Evolutionary conservation across 2,329 filamentous ascomycete species (phyloP).

Genomic region (Canariomyces notabilis): DNA sequence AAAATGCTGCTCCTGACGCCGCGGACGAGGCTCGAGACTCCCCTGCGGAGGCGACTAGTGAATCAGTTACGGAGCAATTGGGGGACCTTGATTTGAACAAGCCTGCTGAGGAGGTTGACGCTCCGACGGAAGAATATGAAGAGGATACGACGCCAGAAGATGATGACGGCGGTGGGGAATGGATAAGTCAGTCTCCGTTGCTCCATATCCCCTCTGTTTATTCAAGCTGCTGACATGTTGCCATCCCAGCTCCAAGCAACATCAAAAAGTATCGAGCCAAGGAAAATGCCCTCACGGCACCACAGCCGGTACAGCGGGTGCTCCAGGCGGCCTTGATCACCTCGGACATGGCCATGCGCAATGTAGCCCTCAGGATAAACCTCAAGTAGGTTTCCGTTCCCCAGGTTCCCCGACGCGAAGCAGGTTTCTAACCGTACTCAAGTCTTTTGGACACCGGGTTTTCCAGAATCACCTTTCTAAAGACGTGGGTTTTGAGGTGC

Average conservation of each 20-base stretch:
- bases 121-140: conserved; percentile 23
- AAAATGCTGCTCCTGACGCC: conserved; percentile 5
- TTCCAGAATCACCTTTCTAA: conserved; percentile 75
- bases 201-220: not conserved
- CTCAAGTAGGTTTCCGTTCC: conserved; percentile 40
- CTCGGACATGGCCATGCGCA: conserved; percentile 96
- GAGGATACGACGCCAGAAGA: conserved; percentile 22
- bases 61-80: conserved; percentile 21
- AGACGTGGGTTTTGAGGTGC: conserved; percentile 86
- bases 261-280: conserved; percentile 76
- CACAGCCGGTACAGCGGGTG: conserved; percentile 51
- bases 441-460: conserved; percentile 68
- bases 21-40: conserved; percentile 4
- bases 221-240: conserved; percentile 4
- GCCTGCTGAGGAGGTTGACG: conserved; percentile 12
- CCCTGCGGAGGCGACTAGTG: not conserved
- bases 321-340: conserved; percentile 91
- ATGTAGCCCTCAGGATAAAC: conserved; percentile 91
- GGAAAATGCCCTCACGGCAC: conserved; percentile 48
- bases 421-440: too few species aligned
- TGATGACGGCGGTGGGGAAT: conserved; percentile 23
- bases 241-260: conserved; percentile 65
- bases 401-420: too few species aligned
- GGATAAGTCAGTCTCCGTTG: conserved; percentile 21
- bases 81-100: conserved; percentile 24